Conservation (phyloP, 2,329 filamentous ascomycete genomes). For the Chrysoporthe austroafricana region DNA sequence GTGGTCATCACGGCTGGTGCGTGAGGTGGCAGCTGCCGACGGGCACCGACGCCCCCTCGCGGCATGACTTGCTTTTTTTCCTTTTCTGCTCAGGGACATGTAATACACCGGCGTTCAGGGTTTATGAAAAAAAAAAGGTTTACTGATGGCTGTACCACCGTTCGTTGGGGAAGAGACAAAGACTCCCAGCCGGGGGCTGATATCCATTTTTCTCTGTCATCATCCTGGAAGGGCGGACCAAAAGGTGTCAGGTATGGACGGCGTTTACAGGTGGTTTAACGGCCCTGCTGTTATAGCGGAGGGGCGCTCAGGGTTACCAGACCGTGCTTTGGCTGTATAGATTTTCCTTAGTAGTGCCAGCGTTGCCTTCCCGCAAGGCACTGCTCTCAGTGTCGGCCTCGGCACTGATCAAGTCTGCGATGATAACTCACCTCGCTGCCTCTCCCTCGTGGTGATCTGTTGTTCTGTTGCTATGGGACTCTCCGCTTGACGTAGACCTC, state of each 20-base stretch:
- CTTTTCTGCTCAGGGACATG: neutral
- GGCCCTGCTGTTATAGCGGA: neutral
- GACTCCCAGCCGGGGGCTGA: neutral
- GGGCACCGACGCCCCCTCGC: neutral
- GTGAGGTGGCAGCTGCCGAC: slow-evolving; percentile 17
- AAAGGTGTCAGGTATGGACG: neutral
- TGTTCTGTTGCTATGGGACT: neutral
- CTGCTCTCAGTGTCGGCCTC: neutral
- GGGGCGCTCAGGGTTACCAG: slow-evolving; percentile 8
- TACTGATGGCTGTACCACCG: neutral
- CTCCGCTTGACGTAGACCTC: neutral
- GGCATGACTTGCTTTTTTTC: neutral
- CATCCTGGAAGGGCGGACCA: neutral
- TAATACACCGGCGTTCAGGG: slow-evolving; percentile 14
- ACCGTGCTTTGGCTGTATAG: slow-evolving; percentile 7
- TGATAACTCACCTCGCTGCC: too few relatives aligned
- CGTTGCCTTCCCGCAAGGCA: neutral
- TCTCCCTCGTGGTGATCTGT: neutral
- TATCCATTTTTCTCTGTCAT: slow-evolving; percentile 4
- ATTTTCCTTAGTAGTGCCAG: neutral
- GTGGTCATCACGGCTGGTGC: slow-evolving; percentile 52
- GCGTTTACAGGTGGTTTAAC: slow-evolving; percentile 11
- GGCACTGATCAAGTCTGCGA: neutral
- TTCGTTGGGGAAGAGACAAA: neutral
- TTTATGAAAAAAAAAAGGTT: slow-evolving; percentile 5